Evolutionary conservation across 2,329 filamentous ascomycete species (phyloP), one percentile per base, ranked within the genome.

Genomic region (Penicillium brasilianum): DNA sequence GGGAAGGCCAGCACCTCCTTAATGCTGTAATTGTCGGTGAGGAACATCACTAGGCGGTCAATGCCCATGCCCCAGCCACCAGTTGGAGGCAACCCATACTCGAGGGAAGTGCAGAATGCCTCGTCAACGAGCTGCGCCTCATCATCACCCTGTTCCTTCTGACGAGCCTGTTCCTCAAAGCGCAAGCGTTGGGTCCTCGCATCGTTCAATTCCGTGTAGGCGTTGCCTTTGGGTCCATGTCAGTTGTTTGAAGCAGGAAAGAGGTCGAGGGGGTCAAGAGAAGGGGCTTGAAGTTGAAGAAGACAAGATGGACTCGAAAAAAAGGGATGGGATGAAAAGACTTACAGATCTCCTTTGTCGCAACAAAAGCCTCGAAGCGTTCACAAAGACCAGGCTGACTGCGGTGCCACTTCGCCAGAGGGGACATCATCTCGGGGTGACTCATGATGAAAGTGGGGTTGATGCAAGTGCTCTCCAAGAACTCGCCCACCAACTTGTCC

Each of bases 41-140:
- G 81, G 86, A 96, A 96, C 93, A 96, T 96, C 77, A 93, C 90
- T 78, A 96, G 81, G 62, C 94, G 89, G 82, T 98, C 93, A 69
- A 97, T 95, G 66, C 95, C 95, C 87, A 98, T 92, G 68, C 93
- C 95, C 90, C 91, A 99, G 52, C 95, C 95, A 77, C 92, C 95
- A 1, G 95, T 99, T 0, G 95, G 95, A 6, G 95, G 94, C 61
- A 99, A 82, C 69, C 91, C 92, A 73, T 93, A 95, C 78, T 98
- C 95, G 60, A 98, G 87, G 57, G 90, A 88, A 63, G 90, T 90
- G 73, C 93, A 91, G 85, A 98, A 98, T 71, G 91, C 96, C 86
- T 98, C 94, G 71, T 99, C 96, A 58, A 98, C 88, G 70, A 95
- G 83, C 82, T 98, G 95, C 1, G 94, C 96, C 82, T 99, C 96